These are phyloP conservation scores for Rhizopogon parksii DNA, from an alignment of 1,284 basidiomycete genomes.

Conservation along the genomic window DNA sequence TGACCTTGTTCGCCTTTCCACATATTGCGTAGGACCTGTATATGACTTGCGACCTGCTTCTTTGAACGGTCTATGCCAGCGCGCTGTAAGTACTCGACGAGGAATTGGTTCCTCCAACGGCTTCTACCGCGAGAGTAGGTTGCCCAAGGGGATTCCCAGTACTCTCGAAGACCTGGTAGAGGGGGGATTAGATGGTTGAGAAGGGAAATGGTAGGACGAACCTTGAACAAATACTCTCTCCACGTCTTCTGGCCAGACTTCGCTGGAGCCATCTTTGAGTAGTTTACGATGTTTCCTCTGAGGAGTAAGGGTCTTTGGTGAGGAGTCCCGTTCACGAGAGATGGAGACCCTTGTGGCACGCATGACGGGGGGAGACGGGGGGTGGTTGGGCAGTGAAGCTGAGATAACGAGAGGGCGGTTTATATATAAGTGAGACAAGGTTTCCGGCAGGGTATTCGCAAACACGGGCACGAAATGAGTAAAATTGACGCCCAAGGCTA, in stretches of 20 bases:
- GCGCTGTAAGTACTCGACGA: conserved; percentile 68
- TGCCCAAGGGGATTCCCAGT: conserved; percentile 73
- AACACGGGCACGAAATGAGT: conserved; percentile 9
- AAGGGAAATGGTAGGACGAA: conserved; percentile 20
- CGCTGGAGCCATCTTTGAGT: conserved; percentile 71
- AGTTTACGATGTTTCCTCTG: conserved; percentile 77
- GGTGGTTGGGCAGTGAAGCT: conserved; percentile 9
- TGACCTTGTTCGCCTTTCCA: conserved; percentile 73
- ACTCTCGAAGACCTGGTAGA: conserved; percentile 55
- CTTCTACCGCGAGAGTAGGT: conserved; percentile 70
- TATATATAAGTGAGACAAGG: conserved; percentile 28
- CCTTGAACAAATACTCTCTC: conserved; percentile 74
- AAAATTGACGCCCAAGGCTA: conserved; percentile 23
- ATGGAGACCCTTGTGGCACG: conserved; percentile 18
- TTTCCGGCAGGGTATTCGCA: conserved; percentile 3
- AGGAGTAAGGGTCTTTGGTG: conserved; percentile 53
- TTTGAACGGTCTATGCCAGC: conserved; percentile 63
- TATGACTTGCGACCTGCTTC: conserved; percentile 79
- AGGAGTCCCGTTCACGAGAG: conserved; percentile 24
- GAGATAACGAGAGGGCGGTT: conserved; percentile 8
- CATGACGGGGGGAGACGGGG: conserved; percentile 24
- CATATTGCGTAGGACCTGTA: conserved; percentile 77
- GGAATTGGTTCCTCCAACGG: conserved; percentile 74
- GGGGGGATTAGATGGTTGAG: conserved; percentile 6
- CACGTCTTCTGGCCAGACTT: conserved; percentile 73